Base-by-base conservation (phyloP, 106 monocot species). In the Dendrobium nobile region DNA sequence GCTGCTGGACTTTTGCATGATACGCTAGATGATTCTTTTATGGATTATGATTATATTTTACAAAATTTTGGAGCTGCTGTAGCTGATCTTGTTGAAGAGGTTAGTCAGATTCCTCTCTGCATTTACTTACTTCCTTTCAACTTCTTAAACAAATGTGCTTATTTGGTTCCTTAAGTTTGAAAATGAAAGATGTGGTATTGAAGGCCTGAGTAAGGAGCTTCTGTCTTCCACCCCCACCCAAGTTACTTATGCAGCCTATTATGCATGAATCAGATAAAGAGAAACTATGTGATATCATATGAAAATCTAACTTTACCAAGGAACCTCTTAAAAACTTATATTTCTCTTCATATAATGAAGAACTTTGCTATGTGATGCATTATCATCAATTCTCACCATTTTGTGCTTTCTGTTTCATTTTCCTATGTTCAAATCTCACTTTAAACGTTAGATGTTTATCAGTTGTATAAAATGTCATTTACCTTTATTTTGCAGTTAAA, bases 1-100 rank as follows among this genome's bases (percentile, higher is more conserved):
- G 92, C 95, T 77, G 92, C 95, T 9, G 95, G 95, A 26, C 89
- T 95, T 59, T 83, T 95, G 75, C 95, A 95, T 81, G 95, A 95
- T 79, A 89, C 95, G 47, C 4, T 91, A 22, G 95, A 95, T 84
- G 95, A 95, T 84, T 92, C 95, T 54, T 92, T 85, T 73, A 81
- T 91, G 81, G 75, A 82, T 73, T 87, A 90, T 74, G 85, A 83
- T 80, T 89, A 85, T 74, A 83, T 95, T 54, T 75, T 79, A 48
- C 61, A 72, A 47, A 77, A 75, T 37, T 95, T 95, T 81, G 95
- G 95, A 16, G 77, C 86, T 80, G 89, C 84, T 27, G 86, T 95
- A 28, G 92, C 91, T 51, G 92, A 95, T 85, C 89, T 95, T 45
- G 95, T 95, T 75, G 72, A 85, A 84, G 92, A 87, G 88, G 95